Base-by-base conservation (phyloP, 2,329 filamentous ascomycete species). In the Penicillium expansum region DNA sequence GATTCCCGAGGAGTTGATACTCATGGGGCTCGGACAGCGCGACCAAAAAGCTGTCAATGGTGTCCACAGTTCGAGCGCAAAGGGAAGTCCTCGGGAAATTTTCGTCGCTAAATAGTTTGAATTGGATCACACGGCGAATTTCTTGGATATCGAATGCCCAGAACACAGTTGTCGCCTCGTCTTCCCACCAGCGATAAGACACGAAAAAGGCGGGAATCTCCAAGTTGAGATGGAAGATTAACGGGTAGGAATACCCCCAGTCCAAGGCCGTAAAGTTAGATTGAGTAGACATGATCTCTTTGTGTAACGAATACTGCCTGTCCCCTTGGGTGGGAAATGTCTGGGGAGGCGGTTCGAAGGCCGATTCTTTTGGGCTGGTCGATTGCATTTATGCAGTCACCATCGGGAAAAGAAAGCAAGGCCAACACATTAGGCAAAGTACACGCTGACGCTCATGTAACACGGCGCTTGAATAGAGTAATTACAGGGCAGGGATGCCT, bases 101-200 rank as follows among this genome's bases (percentile, higher is more conserved):
- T 41, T 68, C 65, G 39, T 76, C 69, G 4, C 61, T 60, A 58
- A 74, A 77, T 2, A 77, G 67, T 7, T 69, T 67, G 48, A 71
- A 77, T 48, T 71, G 71, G 33, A 77, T 71, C 9, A 75, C 67
- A 27, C 69, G 67, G 42, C 71, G 67, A 48, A 77, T 73, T 37
- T 74, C 69, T 10, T 69, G 63, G 30, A 70, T 65, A 27, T 75
- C 71, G 47, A 75, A 76, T 4, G 71, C 71, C 72, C 71, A 74
- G 24, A 77, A 67, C 7, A 74, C 65, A 1, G 72, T 70, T 0
- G 64, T 67, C 1, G 73, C 72, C 51, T 76, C 74, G 44, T 75
- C 74, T 52, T 76, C 75, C 74, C 74, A 77, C 73, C 74, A 77
- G 48, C 69, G 69, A 56, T 73, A 76, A 2, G 65, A 42, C 4